phyloP scores from a whole-genome alignment of 805 yeast species.

The Ogataea neopini region DNA sequence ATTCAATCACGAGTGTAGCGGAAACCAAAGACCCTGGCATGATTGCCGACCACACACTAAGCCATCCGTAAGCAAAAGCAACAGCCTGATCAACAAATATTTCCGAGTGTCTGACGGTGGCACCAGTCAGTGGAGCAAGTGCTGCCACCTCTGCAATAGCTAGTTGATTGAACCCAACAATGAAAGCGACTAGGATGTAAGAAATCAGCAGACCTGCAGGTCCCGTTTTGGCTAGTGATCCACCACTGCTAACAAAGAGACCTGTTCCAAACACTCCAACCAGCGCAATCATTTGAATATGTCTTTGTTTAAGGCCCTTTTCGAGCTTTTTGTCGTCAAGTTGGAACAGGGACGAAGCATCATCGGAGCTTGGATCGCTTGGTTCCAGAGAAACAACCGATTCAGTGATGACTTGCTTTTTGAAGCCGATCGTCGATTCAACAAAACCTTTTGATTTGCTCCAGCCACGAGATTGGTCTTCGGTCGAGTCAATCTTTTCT shows the following conservation, averaged over 20 bases:
- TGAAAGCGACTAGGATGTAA: slow-evolving; percentile 56
- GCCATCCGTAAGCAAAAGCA: slow-evolving; percentile 56
- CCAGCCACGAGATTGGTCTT: neutral
- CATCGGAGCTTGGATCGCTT: neutral
- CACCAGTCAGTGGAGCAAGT: slow-evolving; percentile 56
- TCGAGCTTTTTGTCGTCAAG: neutral
- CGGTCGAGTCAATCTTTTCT: neutral
- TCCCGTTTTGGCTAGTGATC: slow-evolving; percentile 35
- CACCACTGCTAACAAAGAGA: slow-evolving; percentile 50
- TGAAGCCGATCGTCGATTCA: neutral
- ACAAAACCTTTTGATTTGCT: neutral
- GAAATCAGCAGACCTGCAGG: slow-evolving; percentile 50
- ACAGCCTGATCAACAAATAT: slow-evolving; percentile 44
- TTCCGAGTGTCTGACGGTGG: slow-evolving; percentile 41
- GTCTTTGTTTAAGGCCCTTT: slow-evolving; percentile 40
- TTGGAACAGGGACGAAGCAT: neutral
- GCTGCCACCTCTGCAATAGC: slow-evolving; percentile 61
- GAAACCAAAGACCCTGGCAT: slow-evolving; percentile 60
- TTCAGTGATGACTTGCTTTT: neutral
- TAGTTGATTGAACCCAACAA: slow-evolving; percentile 57
- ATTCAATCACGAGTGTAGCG: slow-evolving; percentile 54
- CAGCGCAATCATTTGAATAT: slow-evolving; percentile 64
- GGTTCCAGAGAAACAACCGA: neutral
- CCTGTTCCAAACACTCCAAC: slow-evolving; percentile 75
- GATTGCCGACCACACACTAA: slow-evolving; percentile 42